Evolutionary conservation across 768 basidiomycete species (phyloP), one percentile per base, ranked within the genome.

Genomic region (Pleurotus giganteus): DNA sequence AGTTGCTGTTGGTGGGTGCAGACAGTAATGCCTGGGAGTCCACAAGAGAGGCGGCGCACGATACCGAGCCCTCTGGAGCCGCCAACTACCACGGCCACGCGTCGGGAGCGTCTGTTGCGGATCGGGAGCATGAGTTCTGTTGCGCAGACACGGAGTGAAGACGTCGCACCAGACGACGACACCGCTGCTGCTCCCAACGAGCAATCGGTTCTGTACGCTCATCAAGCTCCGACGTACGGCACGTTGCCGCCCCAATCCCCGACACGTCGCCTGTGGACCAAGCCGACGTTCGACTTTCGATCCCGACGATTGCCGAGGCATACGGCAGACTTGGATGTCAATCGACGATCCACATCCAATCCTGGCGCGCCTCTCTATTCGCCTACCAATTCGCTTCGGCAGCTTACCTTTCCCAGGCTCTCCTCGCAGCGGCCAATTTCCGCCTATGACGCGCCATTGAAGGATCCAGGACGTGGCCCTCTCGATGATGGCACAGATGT

Each of bases 351-450:
- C 6, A 55, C 66, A 55, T 77, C 78, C 27, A 66, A 62, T 47
- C 72, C 79, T 6, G 53, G 69, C 2, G 69, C 71, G 49, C 71
- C 76, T 5, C 56, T 58, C 19, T 61, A 63, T 45, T 64, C 73
- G 4, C 66, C 79, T 3, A 63, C 64, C 3, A 66, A 76, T 28
- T 69, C 80, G 23, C 65, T 68, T 36, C 66, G 74, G 34, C 66
- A 71, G n/a, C 54, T 75, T 5, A 67, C 76, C 4, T 74, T 69
- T 36, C 70, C 77, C 58, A 65, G 74, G 47, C 66, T 82, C 45
- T 73, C 67, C 46, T 59, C 73, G 32, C 79, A 83, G 60, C 80
- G 89, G 7, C 86, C 85, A 0, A 86, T 90, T 53, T 86, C 88
- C 2, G 81, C 87, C 2, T 92, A 91, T 57, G 90, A 91, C 61